These are phyloP conservation scores for Yamadazyma oceani DNA, from an alignment of 1,139 yeast species.

Conservation along the genomic window DNA sequence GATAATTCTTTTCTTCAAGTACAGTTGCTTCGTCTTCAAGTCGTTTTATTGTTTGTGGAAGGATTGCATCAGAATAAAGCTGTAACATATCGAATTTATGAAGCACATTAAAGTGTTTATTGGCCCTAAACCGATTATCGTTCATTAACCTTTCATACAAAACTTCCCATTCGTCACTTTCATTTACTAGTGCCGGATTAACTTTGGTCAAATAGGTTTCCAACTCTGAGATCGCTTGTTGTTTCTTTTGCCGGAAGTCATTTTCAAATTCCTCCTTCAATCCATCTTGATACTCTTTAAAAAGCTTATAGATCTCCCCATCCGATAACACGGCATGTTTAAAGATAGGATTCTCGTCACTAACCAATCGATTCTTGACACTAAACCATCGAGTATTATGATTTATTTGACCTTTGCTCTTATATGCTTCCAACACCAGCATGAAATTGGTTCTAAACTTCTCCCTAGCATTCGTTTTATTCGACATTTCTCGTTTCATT, in stretches of 20 bases:
- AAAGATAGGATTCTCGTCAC: constrained; percentile 66
- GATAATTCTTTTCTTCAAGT: constrained; percentile 41
- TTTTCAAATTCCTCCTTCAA: constrained; percentile 42
- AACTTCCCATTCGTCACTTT: constrained; percentile 44
- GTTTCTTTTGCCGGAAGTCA: constrained; percentile 28
- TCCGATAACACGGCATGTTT: constrained; percentile 63
- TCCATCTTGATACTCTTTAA: constrained; percentile 45
- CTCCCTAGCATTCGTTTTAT: constrained; percentile 53
- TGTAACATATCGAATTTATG: constrained; percentile 60
- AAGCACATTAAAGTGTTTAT: constrained; percentile 54
- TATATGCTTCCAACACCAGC: constrained; percentile 43
- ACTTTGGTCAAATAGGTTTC: constrained; percentile 45
- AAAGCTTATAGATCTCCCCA: constrained; percentile 52
- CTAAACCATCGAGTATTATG: constrained; percentile 70
- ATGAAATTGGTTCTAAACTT: constrained; percentile 56
- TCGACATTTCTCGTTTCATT: constrained; percentile 53
- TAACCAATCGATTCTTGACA: constrained; percentile 44
- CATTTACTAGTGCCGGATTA: constrained; percentile 31
- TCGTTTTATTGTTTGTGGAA: constrained; percentile 32
- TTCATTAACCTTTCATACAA: constrained; percentile 37
- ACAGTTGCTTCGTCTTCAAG: constrained; percentile 37
- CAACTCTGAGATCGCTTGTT: constrained; percentile 54
- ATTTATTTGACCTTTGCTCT: constrained; percentile 38
- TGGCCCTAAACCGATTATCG: constrained; percentile 57
- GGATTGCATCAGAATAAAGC: constrained; percentile 51